Percentiles rank a stretch among this genome's conserved stretches.
phyloP scores from a whole-genome alignment of 345 rosid species.

The Camelina sativa region DNA sequence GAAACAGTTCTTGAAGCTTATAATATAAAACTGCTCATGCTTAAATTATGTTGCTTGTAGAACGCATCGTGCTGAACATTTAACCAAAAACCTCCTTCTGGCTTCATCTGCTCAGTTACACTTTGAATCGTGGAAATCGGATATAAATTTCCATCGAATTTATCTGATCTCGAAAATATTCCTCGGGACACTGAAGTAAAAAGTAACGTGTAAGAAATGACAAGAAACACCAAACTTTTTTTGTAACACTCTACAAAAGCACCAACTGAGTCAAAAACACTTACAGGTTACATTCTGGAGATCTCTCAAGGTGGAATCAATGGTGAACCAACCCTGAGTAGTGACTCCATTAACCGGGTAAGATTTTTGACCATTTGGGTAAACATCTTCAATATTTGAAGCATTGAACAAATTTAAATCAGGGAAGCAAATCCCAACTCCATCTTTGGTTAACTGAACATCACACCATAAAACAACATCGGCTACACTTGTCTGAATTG shows the following conservation, averaged over 20 bases:
- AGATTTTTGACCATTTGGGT: no score
- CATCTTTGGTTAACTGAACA: conserved; percentile 68
- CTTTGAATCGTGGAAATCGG: conserved; percentile 49
- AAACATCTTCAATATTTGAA: no score
- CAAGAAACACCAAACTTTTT: no score
- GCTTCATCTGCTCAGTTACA: conserved; percentile 28
- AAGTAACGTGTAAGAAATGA: no score
- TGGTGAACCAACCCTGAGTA: no score
- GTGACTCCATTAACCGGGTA: no score
- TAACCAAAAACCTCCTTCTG: conserved; percentile 61
- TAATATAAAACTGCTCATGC: conserved; percentile 59
- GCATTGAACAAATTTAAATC: no score
- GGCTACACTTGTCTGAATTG: conserved; percentile 33
- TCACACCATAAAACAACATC: conserved; percentile 66
- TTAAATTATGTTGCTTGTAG: conserved; percentile 60
- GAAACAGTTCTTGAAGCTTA: conserved; percentile 48
- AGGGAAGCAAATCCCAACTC: no score
- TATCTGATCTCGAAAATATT: neutral
- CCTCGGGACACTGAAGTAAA: neutral
- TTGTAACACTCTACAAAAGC: no score
- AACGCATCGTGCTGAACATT: conserved; percentile 76
- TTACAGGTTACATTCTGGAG: conserved; percentile 46
- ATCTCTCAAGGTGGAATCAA: no score
- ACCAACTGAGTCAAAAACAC: conserved; percentile 22
- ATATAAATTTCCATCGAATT: neutral